phyloP scores from a whole-genome alignment of 2,329 filamentous ascomycete genomes.

The Xylariaceae sp. region DNA sequence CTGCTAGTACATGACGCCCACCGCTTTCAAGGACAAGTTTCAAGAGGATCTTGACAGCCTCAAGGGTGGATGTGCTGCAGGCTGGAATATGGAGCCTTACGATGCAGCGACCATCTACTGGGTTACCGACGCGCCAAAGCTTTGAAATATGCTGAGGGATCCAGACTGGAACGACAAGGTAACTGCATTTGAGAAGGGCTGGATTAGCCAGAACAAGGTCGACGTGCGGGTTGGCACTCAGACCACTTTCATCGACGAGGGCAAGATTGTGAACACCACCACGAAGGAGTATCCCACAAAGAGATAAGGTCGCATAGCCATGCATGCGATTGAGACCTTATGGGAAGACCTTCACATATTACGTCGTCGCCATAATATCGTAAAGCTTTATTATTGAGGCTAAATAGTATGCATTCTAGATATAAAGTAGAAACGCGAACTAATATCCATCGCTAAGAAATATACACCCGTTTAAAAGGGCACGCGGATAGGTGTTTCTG shows the following conservation, averaged over 20 bases:
- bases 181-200: constrained; percentile 13
- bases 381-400: not conserved
- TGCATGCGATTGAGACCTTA: too few relatives aligned
- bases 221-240: constrained; percentile 15
- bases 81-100: constrained; percentile 17
- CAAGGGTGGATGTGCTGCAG: constrained; percentile 7
- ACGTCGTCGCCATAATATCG: not conserved
- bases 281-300: constrained; percentile 7
- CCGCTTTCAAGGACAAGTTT: constrained; percentile 11
- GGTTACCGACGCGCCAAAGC: constrained; percentile 15
- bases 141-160: constrained; percentile 15
- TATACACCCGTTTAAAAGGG: not conserved
- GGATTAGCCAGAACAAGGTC: constrained; percentile 12
- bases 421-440: not conserved
- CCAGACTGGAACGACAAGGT: constrained; percentile 19
- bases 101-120: constrained; percentile 19
- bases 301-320: too few relatives aligned
- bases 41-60: constrained; percentile 15
- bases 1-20: not conserved
- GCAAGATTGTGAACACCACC: constrained; percentile 13
- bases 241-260: constrained; percentile 15
- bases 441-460: not conserved
- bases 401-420: not conserved
- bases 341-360: too few relatives aligned
- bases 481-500: too few relatives aligned